phyloP scores from a whole-genome alignment of 2,329 filamentous ascomycete species.

The Cyanodermella asteris region DNA sequence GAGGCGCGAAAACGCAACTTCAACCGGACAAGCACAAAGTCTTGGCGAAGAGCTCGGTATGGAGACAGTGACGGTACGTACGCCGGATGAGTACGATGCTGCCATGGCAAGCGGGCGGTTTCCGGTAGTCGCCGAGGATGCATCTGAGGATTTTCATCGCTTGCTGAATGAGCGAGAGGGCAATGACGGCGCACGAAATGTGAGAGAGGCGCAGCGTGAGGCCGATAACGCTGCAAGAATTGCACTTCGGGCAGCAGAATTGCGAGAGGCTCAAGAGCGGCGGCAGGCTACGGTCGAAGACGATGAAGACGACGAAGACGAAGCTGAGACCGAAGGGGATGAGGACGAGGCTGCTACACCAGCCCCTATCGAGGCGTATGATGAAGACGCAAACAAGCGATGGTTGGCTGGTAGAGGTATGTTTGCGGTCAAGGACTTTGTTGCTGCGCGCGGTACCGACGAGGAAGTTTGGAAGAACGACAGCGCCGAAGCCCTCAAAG shows the following conservation, averaged over 20 bases:
- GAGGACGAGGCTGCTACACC: background rate
- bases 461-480: conserved; percentile 4
- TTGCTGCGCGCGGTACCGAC: conserved; percentile 11
- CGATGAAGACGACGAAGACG: background rate
- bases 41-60: too few relatives aligned
- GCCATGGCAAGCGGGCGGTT: too few relatives aligned
- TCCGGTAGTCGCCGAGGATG: too few relatives aligned
- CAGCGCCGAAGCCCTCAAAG: background rate
- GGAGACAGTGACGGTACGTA: too few relatives aligned
- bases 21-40: too few relatives aligned
- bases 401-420: conserved; percentile 8
- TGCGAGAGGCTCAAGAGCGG: background rate
- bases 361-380: conserved; percentile 2
- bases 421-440: conserved; percentile 7
- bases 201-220: too few relatives aligned
- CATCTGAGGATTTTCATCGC: too few relatives aligned
- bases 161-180: too few relatives aligned
- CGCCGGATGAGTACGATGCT: too few relatives aligned
- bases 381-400: conserved; percentile 7
- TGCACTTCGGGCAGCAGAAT: background rate
- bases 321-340: background rate
- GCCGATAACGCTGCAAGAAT: background rate
- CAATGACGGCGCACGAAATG: too few relatives aligned
- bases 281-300: background rate
- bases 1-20: too few relatives aligned